A percentile compares a stretch with the other conserved stretches of the same genome.
These are phyloP conservation scores for Sugiyamaella japonica DNA, from an alignment of 1,139 yeast genomes.

Conservation along the genomic window DNA sequence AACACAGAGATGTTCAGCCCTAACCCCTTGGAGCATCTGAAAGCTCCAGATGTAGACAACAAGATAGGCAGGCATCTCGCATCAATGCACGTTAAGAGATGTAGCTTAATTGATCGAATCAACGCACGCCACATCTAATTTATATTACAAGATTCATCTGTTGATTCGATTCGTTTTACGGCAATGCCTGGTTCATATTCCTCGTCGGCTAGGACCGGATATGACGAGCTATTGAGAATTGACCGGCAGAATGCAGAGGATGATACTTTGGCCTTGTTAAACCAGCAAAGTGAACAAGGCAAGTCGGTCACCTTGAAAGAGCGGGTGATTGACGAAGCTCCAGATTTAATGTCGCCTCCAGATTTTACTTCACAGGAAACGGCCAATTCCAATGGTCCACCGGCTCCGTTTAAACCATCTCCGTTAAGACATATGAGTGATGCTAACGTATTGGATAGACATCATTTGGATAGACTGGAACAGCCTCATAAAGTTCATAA, in stretches of 20 bases:
- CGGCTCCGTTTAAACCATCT: constrained; percentile 12
- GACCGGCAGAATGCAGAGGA: constrained; percentile 15
- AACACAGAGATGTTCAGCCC: no score
- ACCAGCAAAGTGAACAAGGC: background rate
- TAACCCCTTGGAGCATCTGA: no score
- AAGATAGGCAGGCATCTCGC: no score
- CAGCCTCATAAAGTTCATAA: constrained; percentile 3
- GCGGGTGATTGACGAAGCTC: constrained; percentile 6
- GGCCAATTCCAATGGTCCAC: no score
- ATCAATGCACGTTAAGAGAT: no score
- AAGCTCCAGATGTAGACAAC: no score
- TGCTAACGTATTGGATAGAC: constrained; percentile 3
- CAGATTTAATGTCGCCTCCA: background rate
- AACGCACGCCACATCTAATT: no score
- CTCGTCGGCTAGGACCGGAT: constrained; percentile 17
- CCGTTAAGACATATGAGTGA: constrained; percentile 12
- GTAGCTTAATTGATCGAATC: no score
- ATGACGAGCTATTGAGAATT: constrained; percentile 15
- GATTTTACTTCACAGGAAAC: no score
- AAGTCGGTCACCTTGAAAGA: constrained; percentile 3
- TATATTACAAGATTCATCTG: no score
- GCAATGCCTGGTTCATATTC: constrained; percentile 3
- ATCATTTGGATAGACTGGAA: background rate
- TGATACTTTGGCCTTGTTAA: background rate
- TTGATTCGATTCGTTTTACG: background rate